Percentiles rank a stretch among this genome's conserved stretches.
Conservation (phyloP, 2,329 filamentous ascomycete species). For the Ceratocystis lukuohia region DNA sequence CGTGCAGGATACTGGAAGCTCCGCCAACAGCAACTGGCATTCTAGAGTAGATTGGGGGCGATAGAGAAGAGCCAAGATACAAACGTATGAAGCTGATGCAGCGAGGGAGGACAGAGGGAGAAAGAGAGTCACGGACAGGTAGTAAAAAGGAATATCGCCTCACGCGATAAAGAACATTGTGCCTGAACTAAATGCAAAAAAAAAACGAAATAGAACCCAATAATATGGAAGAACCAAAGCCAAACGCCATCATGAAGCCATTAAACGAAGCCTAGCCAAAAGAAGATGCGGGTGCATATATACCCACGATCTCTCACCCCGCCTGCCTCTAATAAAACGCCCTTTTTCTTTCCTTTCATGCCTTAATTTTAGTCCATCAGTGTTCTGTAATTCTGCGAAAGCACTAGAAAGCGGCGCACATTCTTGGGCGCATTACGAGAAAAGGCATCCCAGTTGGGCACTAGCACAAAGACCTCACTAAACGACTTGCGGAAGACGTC, state of each 20-base stretch:
- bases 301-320: too few species aligned
- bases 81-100: background rate
- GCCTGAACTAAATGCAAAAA: background rate
- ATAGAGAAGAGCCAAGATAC: background rate
- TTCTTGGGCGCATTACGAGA: slow-evolving; percentile 40
- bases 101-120: background rate
- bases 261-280: background rate
- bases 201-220: background rate
- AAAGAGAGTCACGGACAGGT: slow-evolving; percentile 17
- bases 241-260: slow-evolving; percentile 14
- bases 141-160: background rate
- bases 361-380: slow-evolving; percentile 23
- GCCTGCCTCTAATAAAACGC: background rate
- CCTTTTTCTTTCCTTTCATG: background rate
- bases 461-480: slow-evolving; percentile 66
- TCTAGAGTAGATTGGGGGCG: background rate
- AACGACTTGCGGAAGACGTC: slow-evolving; percentile 56
- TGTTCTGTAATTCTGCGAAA: slow-evolving; percentile 58
- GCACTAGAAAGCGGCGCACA: slow-evolving; percentile 49
- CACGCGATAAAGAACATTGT: slow-evolving; percentile 3
- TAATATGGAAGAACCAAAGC: slow-evolving; percentile 2
- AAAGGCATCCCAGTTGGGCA: slow-evolving; percentile 56
- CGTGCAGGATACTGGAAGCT: slow-evolving; percentile 86
- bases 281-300: too few species aligned
- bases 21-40: slow-evolving; percentile 24